Evolutionary conservation across 805 yeast genomes (phyloP).

Genomic region (Ogataea parapolymorpha): DNA sequence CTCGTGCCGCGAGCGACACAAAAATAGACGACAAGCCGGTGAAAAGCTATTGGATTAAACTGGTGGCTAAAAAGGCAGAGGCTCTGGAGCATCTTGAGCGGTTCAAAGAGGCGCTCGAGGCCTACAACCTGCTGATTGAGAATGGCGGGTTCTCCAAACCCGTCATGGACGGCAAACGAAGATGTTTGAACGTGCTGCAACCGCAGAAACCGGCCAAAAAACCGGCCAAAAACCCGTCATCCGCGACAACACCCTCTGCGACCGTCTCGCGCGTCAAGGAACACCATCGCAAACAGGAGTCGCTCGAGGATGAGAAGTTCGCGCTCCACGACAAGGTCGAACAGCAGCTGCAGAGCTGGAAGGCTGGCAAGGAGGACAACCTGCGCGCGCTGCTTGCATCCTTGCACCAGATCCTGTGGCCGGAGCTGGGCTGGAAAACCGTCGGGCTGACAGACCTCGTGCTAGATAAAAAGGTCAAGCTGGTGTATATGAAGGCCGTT

Average conservation of each 20-base stretch:
- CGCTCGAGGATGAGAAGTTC: slow-evolving; percentile 55
- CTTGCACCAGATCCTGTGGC: slow-evolving; percentile 65
- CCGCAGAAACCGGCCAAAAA: slow-evolving; percentile 42
- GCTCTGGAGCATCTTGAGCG: slow-evolving; percentile 77
- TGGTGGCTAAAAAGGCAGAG: slow-evolving; percentile 72
- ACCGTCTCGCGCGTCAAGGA: slow-evolving; percentile 52
- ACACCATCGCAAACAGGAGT: slow-evolving; percentile 42
- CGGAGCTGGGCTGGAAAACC: slow-evolving; percentile 61
- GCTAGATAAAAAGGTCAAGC: slow-evolving; percentile 83
- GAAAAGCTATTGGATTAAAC: slow-evolving; percentile 70
- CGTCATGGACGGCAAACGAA: slow-evolving; percentile 74
- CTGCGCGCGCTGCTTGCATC: slow-evolving; percentile 73
- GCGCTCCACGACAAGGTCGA: slow-evolving; percentile 63
- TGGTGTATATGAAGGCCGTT: slow-evolving; percentile 78
- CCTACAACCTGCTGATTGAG: slow-evolving; percentile 61
- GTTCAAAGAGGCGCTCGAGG: slow-evolving; percentile 56
- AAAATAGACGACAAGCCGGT: slow-evolving; percentile 51
- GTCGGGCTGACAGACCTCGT: slow-evolving; percentile 74
- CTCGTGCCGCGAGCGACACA: slow-evolving; percentile 24
- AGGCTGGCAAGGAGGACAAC: slow-evolving; percentile 72
- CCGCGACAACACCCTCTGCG: slow-evolving; percentile 25
- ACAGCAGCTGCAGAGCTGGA: slow-evolving; percentile 57
- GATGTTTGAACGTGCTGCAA: slow-evolving; percentile 64
- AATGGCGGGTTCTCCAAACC: slow-evolving; percentile 64
- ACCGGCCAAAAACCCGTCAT: slow-evolving; percentile 15